phyloP scores from a whole-genome alignment of 2,329 filamentous ascomycete genomes.

The Colletotrichum chlorophyti region DNA sequence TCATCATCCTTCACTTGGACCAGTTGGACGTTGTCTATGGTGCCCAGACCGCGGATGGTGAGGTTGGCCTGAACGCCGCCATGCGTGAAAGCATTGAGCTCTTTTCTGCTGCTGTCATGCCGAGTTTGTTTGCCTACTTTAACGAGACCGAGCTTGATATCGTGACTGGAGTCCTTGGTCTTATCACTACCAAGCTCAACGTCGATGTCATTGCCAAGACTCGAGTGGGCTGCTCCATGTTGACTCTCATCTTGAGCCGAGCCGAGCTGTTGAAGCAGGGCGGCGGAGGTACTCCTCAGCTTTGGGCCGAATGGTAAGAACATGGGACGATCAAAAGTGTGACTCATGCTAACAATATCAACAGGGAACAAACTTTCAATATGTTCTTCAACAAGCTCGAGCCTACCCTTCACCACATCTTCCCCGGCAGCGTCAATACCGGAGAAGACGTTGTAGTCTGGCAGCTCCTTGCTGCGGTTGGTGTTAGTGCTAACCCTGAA shows the following conservation, averaged over 20 bases:
- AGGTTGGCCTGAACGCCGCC: constrained; percentile 73
- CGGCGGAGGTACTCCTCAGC: constrained; percentile 70
- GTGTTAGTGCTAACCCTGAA: constrained; percentile 89
- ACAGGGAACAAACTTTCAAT: constrained; percentile 79
- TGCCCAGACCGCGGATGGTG: constrained; percentile 76
- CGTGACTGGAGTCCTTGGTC: constrained; percentile 85
- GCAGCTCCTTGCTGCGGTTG: constrained; percentile 96
- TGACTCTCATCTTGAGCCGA: constrained; percentile 93
- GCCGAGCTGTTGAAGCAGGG: constrained; percentile 92
- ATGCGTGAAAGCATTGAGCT: constrained; percentile 92
- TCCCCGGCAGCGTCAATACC: constrained; percentile 88
- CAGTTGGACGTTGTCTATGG: constrained; percentile 87
- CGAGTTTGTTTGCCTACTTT: constrained; percentile 86
- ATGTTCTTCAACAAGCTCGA: constrained; percentile 87
- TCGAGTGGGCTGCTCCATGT: constrained; percentile 84
- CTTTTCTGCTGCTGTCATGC: constrained; percentile 88
- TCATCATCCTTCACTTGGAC: constrained; percentile 94
- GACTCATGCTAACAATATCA: neutral
- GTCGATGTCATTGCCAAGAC: constrained; percentile 85
- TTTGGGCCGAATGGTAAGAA: constrained; percentile 82
- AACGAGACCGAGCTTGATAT: constrained; percentile 91
- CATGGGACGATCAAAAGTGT: constrained; percentile 33
- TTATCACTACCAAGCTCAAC: constrained; percentile 84
- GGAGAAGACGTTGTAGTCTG: constrained; percentile 96
- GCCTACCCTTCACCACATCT: constrained; percentile 82